These are phyloP conservation scores for Aureobasidium leucospermi DNA, from an alignment of 2,329 filamentous ascomycete species.

Conservation along the genomic window DNA sequence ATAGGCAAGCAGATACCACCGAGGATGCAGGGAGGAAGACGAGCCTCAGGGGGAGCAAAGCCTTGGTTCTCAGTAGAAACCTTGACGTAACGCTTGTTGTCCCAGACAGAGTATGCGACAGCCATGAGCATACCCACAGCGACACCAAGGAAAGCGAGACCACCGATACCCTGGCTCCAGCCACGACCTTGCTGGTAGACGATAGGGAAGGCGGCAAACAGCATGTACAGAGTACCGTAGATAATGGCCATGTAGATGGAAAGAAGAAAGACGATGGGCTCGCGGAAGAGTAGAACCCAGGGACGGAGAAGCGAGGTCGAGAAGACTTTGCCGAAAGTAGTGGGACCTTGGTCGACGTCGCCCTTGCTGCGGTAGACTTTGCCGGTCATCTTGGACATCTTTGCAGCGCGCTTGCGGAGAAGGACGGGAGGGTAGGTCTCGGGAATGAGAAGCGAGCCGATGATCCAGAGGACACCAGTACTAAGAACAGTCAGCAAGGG, in stretches of 20 bases:
- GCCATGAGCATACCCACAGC: constrained; percentile 58
- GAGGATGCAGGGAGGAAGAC: constrained; percentile 55
- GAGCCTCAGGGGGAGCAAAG: constrained; percentile 58
- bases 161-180: constrained; percentile 53
- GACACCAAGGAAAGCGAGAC: constrained; percentile 62
- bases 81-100: constrained; percentile 47
- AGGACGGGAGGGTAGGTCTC: constrained; percentile 55
- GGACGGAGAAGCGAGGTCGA: constrained; percentile 55
- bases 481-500: neutral
- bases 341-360: constrained; percentile 32
- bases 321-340: constrained; percentile 37
- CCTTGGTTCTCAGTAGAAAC: constrained; percentile 42
- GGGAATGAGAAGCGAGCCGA: constrained; percentile 45
- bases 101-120: constrained; percentile 46
- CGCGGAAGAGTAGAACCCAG: constrained; percentile 61
- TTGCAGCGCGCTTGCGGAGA: constrained; percentile 46
- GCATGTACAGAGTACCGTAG: constrained; percentile 44
- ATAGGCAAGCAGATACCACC: constrained; percentile 57
- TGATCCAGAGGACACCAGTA: constrained; percentile 53
- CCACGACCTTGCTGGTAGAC: constrained; percentile 56
- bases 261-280: constrained; percentile 60
- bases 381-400: constrained; percentile 46
- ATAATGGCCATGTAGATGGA: constrained; percentile 60
- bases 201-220: constrained; percentile 46
- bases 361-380: constrained; percentile 48